Percentiles rank a stretch among this genome's conserved stretches.
phyloP scores from a whole-genome alignment of 2,329 filamentous ascomycete genomes.

The Phialophora verrucosa region DNA sequence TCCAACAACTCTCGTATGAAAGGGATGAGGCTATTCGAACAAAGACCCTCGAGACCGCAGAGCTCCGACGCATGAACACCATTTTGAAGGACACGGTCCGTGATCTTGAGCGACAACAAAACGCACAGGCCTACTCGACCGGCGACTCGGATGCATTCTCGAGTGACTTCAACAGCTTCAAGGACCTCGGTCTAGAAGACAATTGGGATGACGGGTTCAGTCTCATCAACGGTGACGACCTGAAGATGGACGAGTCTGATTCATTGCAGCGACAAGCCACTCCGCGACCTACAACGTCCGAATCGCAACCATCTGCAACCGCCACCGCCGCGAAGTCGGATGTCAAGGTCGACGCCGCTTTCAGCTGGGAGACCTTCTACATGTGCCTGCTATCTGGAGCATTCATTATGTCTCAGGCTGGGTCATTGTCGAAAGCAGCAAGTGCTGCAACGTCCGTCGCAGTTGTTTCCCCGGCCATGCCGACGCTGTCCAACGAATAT shows the following conservation, averaged over 20 bases:
- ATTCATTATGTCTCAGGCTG: slow-evolving; percentile 87
- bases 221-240: slow-evolving; percentile 72
- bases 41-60: slow-evolving; percentile 88
- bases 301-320: slow-evolving; percentile 5
- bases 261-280: slow-evolving; percentile 49
- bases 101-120: slow-evolving; percentile 50
- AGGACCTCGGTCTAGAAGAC: slow-evolving; percentile 78
- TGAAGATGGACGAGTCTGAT: slow-evolving; percentile 64
- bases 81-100: slow-evolving; percentile 72
- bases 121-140: slow-evolving; percentile 23
- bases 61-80: slow-evolving; percentile 89
- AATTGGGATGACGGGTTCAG: slow-evolving; percentile 83
- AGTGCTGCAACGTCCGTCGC: slow-evolving; percentile 80
- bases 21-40: slow-evolving; percentile 89
- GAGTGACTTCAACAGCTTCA: slow-evolving; percentile 79
- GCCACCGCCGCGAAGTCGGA: slow-evolving; percentile 23
- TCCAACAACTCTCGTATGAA: slow-evolving; percentile 78
- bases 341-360: slow-evolving; percentile 69
- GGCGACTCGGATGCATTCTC: slow-evolving; percentile 59
- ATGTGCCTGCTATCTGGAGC: slow-evolving; percentile 97
- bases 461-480: slow-evolving; percentile 71
- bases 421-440: slow-evolving; percentile 55
- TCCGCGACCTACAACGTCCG: slow-evolving; percentile 41
- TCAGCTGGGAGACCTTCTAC: slow-evolving; percentile 71
- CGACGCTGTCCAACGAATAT: slow-evolving; percentile 54